Evolutionary conservation across 2,329 filamentous ascomycete species (phyloP).

Genomic region (Zymoseptoria crescenta): DNA sequence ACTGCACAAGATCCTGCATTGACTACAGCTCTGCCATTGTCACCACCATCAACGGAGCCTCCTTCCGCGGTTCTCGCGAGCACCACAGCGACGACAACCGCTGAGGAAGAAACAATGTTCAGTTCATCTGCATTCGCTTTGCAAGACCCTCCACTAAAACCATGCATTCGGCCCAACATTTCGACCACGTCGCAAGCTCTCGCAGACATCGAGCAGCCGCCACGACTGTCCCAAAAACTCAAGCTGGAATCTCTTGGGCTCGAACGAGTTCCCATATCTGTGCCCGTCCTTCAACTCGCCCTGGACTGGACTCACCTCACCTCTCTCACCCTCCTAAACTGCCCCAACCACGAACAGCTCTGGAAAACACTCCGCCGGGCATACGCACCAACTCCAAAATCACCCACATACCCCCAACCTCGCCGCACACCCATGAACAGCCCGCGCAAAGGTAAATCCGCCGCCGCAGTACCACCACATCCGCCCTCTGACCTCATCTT

Average conservation of each 20-base stretch:
- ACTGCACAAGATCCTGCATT: neutral
- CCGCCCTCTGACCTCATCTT: conserved; percentile 31
- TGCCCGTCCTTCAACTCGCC: conserved; percentile 59
- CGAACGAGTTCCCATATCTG: conserved; percentile 65
- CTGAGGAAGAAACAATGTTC: neutral
- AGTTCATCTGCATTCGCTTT: conserved; percentile 1
- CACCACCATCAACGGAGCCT: neutral
- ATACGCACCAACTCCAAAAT: conserved; percentile 33
- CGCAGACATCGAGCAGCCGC: conserved; percentile 20
- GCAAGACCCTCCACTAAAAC: neutral
- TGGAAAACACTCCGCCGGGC: conserved; percentile 63
- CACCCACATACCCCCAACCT: conserved; percentile 32
- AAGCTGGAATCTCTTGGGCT: conserved; percentile 65
- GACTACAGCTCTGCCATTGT: neutral
- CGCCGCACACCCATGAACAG: conserved; percentile 24
- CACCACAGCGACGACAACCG: too few species aligned
- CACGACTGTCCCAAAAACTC: conserved; percentile 50
- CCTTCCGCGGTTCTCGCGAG: neutral
- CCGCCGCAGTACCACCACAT: conserved; percentile 1
- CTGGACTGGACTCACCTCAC: conserved; percentile 69
- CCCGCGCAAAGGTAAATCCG: conserved; percentile 20
- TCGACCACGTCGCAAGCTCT: neutral
- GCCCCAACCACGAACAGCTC: conserved; percentile 62
- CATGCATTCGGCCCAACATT: neutral
- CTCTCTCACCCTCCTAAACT: conserved; percentile 65